Base-by-base conservation (phyloP, 495 filamentous ascomycete species). In the Penicillium waksmanii region DNA sequence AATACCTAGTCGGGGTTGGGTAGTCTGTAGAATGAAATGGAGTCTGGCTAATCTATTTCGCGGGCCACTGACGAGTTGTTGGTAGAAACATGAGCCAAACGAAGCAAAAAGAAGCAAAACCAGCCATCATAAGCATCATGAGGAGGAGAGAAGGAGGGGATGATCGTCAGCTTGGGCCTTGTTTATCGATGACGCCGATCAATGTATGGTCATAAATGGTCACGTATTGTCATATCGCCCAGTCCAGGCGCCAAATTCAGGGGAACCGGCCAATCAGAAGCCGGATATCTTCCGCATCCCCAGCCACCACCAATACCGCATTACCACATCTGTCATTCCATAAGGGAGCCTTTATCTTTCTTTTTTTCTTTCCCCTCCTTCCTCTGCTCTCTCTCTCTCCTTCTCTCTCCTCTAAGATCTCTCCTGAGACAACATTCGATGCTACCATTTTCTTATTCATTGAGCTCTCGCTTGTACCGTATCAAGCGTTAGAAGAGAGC, bases 271-370 rank as follows among this genome's bases (percentile, higher is more conserved):
- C 66, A 71, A 71, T 69, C 56, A 64, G 1, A 5, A 8, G 3
- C 2, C 17, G 38, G 44, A 53, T 8, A 17, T 17, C 17, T 19
- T 11, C 44, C 9, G 34, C 21, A 46, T 40, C 56, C 68, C 68
- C 68, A 68, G 66, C 66, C 68, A 66, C 68, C 68, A 10, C 50
- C 61, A 65, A 71, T 71, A 66, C 68, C 27, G 56, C 42, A 47
- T 59, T 71, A 66, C 68, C 25, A 50, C 35, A 53, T 61, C 38
- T 34, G 27, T 62, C 68, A 69, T 68, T 65, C 67, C 61, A 57
- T 51, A 58, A 47, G 38, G 52, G 21, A 31, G 18, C 47, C 48
- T 61, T 67, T 62, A 57, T 66, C 48, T 56, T 60, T 48, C 42
- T 61, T 55, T 53, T 61, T 23, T 60, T 62, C 53, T 53, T 61